Evolutionary conservation across 164 flowering plant genomes (phyloP), one percentile per base, ranked within the genome.

Genomic region (Dillenia turbinata): DNA sequence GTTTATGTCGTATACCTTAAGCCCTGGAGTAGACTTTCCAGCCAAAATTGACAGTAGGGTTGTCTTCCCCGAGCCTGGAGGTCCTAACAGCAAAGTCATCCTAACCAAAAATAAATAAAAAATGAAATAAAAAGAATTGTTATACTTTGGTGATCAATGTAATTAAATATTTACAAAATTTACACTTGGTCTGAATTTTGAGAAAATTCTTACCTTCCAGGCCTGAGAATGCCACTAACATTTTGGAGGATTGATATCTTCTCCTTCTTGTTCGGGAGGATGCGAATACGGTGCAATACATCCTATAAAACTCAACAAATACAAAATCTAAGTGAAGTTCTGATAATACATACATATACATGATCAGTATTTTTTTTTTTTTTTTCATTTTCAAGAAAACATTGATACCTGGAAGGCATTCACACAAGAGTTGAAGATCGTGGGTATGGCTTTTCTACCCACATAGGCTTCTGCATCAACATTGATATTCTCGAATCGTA

Each of bases 381-480:
- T 19, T 19, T 19, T 19, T 19, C 22, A 19, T 19, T 19, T 19
- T 19, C 22, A 19, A 1, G 22, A 19, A 19, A 19, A 19, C 22
- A 1, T 19, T 19, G 22, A 19, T 19, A 19, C 22, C 22, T 16
- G n/a, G 24, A 54, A 3, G 8, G 45, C 44, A 13, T 40, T 15
- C 11, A 58, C 7, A 13, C 24, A 45, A 16, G 50, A 60, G 49
- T 77, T 77, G 13, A 74, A 73, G 47, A 77, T 54, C 50, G 81
- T 73, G 7, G 81, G 81, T 70, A 77, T 65, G 43, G 78, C 78
- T 66, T 77, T 70, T 48, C 73, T 66, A 13, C 81, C 81, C 15
- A 70, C 75, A 65, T 77, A 69, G 10, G 69, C 75, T 22, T 55
- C 64, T 52, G 78, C 69, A 46, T 77, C 71, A 7, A 77, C 73